Evolutionary conservation across 2,329 filamentous ascomycete species (phyloP), one percentile per base, ranked within the genome.

Genomic region (Hymenoscyphus fraxineus): DNA sequence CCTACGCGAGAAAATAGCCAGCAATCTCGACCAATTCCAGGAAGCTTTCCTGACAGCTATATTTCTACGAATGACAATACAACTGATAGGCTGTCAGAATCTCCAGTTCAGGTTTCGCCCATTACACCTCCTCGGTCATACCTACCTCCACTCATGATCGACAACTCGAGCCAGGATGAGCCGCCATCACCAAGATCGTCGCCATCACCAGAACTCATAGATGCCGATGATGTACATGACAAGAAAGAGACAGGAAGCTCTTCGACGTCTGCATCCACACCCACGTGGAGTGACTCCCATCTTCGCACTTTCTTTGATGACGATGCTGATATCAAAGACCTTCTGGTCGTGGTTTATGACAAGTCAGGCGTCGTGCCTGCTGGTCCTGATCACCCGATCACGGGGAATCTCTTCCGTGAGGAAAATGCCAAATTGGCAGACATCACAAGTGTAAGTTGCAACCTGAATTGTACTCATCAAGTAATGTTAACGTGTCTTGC

Each of bases 301-400:
- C 84, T 99, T 35, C 87, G 92, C 65, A 89, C 91, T 15, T 99
- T 97, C 78, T 90, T 98, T 72, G 94, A 98, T 70, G 92, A 95
- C 70, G 88, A 92, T 66, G 88, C 88, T 40, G 92, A 97, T 68
- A 92, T 99, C 70, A 87, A 92, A 60, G 94, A 99, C 75, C 85
- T 98, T 75, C 83, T 98, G 60, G 85, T 93, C 44, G 90, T 99
- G 66, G 92, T 99, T 35, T 93, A 97, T 74, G 93, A 98, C 78
- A 97, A 93, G 76, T 90, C 88, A 15, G 91, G 93, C 65, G 88
- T 96, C 16, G 84, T 87, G 54, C 90, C 92, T 19, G 91, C 89
- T 7, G 86, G 89, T 1, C 84, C 85, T n/a, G 92, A 97, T 64
- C 93, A 98, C 76, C 94, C 94, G 0, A 83, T 96, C 56, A 92